phyloP scores from a whole-genome alignment of 768 basidiomycete species.

The Tricholoma saponaceum region DNA sequence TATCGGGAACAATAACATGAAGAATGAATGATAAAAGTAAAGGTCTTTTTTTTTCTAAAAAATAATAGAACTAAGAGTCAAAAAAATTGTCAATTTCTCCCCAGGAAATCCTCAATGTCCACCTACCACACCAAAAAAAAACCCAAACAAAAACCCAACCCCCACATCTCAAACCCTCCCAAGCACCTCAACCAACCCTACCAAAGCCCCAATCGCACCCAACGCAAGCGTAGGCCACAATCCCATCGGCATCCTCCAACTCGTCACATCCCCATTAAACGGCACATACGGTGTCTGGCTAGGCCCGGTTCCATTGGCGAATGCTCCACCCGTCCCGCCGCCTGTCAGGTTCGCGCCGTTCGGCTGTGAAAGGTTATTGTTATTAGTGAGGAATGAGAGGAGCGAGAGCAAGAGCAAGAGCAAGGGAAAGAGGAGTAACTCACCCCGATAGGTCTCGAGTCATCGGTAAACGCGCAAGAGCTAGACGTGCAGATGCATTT shows the following conservation, averaged over 20 bases:
- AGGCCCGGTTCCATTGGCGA: conserved; percentile 16
- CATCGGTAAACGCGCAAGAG: conserved; percentile 60
- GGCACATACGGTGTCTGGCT: conserved; percentile 37
- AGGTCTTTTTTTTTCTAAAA: too few species aligned
- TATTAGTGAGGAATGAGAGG: neutral
- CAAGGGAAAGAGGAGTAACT: conserved; percentile 17
- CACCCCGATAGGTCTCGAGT: conserved; percentile 62
- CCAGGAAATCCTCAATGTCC: too few species aligned
- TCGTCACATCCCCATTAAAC: conserved; percentile 39
- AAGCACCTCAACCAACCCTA: conserved; percentile 27
- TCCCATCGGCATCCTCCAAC: conserved; percentile 22
- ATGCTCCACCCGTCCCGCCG: conserved; percentile 44
- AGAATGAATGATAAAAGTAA: too few species aligned
- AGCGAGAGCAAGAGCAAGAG: neutral
- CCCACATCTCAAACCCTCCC: neutral
- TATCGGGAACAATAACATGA: too few species aligned
- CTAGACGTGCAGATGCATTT: conserved; percentile 56
- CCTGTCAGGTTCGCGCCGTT: conserved; percentile 70
- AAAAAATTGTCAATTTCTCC: too few species aligned
- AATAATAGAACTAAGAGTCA: too few species aligned
- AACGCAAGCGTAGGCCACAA: conserved; percentile 28
- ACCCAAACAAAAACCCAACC: too few species aligned
- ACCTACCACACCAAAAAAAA: too few species aligned
- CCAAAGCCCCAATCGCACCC: conserved; percentile 31
- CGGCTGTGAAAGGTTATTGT: conserved; percentile 33